phyloP scores from a whole-genome alignment of 768 basidiomycete genomes.

The Naganishia randhawae region DNA sequence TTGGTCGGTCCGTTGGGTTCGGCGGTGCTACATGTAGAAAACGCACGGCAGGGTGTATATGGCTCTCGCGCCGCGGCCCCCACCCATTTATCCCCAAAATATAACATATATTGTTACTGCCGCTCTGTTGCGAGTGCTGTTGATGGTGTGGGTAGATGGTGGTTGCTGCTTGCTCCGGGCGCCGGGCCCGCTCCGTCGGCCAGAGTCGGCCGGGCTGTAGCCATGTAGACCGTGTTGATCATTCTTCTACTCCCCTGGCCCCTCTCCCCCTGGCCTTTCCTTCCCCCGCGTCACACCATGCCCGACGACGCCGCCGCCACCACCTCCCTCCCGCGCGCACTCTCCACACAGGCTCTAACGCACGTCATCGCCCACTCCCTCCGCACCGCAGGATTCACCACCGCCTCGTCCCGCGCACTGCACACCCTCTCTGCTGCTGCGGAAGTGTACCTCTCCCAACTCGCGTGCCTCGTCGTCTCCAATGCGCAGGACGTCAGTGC shows the following conservation, averaged over 20 bases:
- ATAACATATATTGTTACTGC: constrained; percentile 24
- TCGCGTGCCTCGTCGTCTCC: background rate
- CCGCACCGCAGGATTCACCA: constrained; percentile 18
- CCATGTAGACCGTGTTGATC: too few species aligned
- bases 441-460: background rate
- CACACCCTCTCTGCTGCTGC: constrained; percentile 14
- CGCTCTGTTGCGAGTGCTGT: background rate
- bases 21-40: too few species aligned
- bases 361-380: constrained; percentile 21
- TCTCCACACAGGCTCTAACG: constrained; percentile 7
- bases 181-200: too few species aligned
- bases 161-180: too few species aligned
- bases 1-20: too few species aligned
- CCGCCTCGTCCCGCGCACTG: constrained; percentile 3
- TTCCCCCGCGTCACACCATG: background rate
- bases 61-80: background rate
- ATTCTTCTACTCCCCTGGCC: too few species aligned
- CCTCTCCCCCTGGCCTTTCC: background rate
- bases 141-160: too few species aligned
- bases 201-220: too few species aligned
- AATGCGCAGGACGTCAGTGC: constrained; percentile 19
- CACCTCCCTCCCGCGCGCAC: constrained; percentile 12
- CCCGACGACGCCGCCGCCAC: background rate
- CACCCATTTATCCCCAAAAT: constrained; percentile 7
- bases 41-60: too few species aligned